phyloP scores from a whole-genome alignment of 768 basidiomycete species.

The Rhizopogon salebrosus region DNA sequence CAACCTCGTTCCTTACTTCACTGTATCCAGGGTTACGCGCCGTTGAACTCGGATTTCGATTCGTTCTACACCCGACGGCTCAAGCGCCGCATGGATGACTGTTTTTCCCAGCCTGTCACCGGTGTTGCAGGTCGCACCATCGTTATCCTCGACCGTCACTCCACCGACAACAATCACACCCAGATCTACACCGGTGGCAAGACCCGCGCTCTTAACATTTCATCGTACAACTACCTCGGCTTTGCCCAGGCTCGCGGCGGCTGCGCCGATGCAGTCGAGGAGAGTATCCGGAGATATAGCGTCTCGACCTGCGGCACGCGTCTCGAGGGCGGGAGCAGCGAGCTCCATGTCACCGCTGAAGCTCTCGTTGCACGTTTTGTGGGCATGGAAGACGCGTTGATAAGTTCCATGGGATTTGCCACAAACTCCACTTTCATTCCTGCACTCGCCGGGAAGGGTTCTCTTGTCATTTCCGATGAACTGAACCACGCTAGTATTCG shows the following conservation, averaged over 20 bases:
- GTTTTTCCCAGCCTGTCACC: constrained; percentile 88
- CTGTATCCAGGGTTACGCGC: constrained; percentile 80
- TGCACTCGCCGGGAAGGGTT: constrained; percentile 85
- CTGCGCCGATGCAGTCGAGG: constrained; percentile 92
- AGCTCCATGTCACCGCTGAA: constrained; percentile 78
- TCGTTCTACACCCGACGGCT: constrained; percentile 98
- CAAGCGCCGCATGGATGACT: constrained; percentile 92
- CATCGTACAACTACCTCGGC: constrained; percentile 98
- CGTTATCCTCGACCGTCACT: constrained; percentile 75
- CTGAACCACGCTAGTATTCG: constrained; percentile 95
- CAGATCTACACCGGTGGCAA: constrained; percentile 72
- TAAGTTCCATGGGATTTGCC: constrained; percentile 95
- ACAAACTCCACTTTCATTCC: constrained; percentile 94
- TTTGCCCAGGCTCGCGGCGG: constrained; percentile 92
- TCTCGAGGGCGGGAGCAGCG: constrained; percentile 80
- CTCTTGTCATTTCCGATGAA: constrained; percentile 94
- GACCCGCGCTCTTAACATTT: constrained; percentile 91
- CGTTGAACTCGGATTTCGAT: constrained; percentile 96
- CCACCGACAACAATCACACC: constrained; percentile 75
- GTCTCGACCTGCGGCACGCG: constrained; percentile 71
- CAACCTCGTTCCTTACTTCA: constrained; percentile 1
- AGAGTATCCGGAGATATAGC: constrained; percentile 76
- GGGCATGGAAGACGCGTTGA: constrained; percentile 84
- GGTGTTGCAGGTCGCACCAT: constrained; percentile 96
- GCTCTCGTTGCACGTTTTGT: constrained; percentile 86